A percentile compares a stretch with the other conserved stretches of the same genome.
Evolutionary conservation across 176 grass and related monocot genomes (phyloP).

Genomic region (Musa beccarii): DNA sequence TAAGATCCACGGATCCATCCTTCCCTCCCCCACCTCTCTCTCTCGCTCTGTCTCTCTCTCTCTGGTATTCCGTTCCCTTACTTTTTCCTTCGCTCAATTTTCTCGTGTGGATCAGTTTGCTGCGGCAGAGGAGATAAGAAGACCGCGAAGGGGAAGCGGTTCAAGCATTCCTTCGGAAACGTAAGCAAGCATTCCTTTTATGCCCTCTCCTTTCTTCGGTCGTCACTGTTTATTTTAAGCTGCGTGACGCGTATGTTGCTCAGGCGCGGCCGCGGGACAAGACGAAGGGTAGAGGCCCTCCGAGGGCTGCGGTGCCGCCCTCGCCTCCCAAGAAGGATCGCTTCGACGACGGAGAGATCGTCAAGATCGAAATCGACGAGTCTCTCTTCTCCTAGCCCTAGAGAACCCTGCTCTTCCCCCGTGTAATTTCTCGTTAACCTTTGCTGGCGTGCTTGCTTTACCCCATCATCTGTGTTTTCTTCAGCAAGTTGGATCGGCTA

Average conservation of each 20-base stretch:
- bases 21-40: slow-evolving; percentile 13
- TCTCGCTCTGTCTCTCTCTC: too few species aligned
- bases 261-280: slow-evolving; percentile 56
- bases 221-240: background rate
- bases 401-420: too few species aligned
- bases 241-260: background rate
- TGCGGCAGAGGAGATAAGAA: slow-evolving; percentile 71
- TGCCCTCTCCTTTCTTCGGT: background rate
- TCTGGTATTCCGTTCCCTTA: background rate
- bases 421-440: background rate
- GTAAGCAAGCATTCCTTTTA: too few species aligned
- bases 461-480: background rate
- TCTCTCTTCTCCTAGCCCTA: slow-evolving; percentile 40
- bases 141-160: slow-evolving; percentile 60
- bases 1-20: too few species aligned
- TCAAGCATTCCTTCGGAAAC: slow-evolving; percentile 23
- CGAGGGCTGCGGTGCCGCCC: slow-evolving; percentile 32
- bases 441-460: background rate
- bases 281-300: slow-evolving; percentile 58
- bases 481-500: background rate
- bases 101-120: slow-evolving; percentile 25
- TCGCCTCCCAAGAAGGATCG: slow-evolving; percentile 55
- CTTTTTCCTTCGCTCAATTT: background rate
- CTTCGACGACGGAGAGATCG: slow-evolving; percentile 54
- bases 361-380: slow-evolving; percentile 48